A percentile compares a stretch with the other conserved stretches of the same genome.
These are phyloP conservation scores for Puccinia polysora DNA, from an alignment of 1,284 basidiomycete genomes.

Conservation along the genomic window DNA sequence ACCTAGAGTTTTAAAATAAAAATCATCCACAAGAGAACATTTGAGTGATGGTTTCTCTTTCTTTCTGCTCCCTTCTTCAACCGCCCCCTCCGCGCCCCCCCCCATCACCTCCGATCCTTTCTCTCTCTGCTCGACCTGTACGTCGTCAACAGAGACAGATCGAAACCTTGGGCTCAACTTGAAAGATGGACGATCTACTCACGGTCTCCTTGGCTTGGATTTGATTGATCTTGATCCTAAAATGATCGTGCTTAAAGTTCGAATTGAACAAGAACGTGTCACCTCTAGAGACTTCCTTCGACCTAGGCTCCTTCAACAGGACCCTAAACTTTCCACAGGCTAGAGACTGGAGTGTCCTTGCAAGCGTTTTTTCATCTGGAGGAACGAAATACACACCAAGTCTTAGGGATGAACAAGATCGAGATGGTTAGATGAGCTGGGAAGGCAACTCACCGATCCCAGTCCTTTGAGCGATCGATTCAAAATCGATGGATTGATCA, in stretches of 20 bases:
- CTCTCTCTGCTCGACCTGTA: no score
- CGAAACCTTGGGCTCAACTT: not conserved
- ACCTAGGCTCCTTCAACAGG: conserved; percentile 70
- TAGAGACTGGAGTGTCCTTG: conserved; percentile 79
- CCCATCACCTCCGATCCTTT: conserved; percentile 73
- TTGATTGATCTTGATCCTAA: conserved; percentile 87
- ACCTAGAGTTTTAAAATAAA: not conserved
- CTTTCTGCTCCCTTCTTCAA: conserved; percentile 73
- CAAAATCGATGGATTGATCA: conserved; percentile 60
- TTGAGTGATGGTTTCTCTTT: no score
- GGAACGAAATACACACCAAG: not conserved
- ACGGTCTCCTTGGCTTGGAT: conserved; percentile 90
- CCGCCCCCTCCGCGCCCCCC: conserved; percentile 80
- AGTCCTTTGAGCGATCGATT: conserved; percentile 66
- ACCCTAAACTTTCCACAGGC: conserved; percentile 87
- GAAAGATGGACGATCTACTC: conserved; percentile 49
- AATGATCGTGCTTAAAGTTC: conserved; percentile 71
- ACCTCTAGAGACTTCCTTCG: conserved; percentile 70
- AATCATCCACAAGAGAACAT: conserved; percentile 69
- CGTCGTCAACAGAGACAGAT: conserved; percentile 55
- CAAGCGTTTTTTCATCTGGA: conserved; percentile 59
- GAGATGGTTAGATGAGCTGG: no score
- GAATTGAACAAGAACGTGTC: conserved; percentile 80
- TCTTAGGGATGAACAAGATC: not conserved
- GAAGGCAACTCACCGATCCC: conserved; percentile 63